Evolutionary conservation across 106 monocot genomes (phyloP), one percentile per base, ranked within the genome.

Genomic region (Dendrobium officinale): DNA sequence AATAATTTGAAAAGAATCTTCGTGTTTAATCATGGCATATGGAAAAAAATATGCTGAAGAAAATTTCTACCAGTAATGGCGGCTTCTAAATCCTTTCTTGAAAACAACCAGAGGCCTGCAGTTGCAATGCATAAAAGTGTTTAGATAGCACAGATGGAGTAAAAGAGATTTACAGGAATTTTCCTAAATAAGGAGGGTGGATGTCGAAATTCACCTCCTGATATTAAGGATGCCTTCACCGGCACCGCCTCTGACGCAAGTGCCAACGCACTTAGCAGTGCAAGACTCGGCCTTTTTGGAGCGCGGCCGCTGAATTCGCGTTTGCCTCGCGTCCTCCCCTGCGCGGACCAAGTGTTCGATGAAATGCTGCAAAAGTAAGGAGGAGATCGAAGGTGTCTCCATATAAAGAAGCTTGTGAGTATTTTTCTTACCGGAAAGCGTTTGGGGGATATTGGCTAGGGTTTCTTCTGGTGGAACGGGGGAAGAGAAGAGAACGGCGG

Each of bases 101-200:
- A 97, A 97, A 24, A 97, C 96, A 41, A 97, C 96, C 15, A 97
- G 84, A 73, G 96, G 96, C 86, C 94, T 96, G 88, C 55, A 78
- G 2, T 19, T 47, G 41, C 15, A 79, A 64, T 20, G 75, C 16
- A 22, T 9, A 47, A 33, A 73, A 40, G 29, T 1, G 2, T 72
- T 72, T 37, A 72, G 72, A 29, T 4, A 33, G 33, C 29, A 33
- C 29, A 33, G 9, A 37, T 2, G 17, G 66, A 2, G 20, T 2
- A 10, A 72, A 33, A 37, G 17, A 72, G 72, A 29, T 37, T 72
- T 37, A 37, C 37, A 37, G 37, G 37, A 2, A 37, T 29, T 13
- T n/a, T 37, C 31, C 33, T 17, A 33, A 11, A 45, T 45, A 9
- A 6, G 9, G 45, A 45, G 6, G 6, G 45, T 9, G 1, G 10